Evolutionary conservation across 192 early-diverging fungal genomes (phyloP), one percentile per base, ranked within the genome.

Genomic region (Coemansia sp.): DNA sequence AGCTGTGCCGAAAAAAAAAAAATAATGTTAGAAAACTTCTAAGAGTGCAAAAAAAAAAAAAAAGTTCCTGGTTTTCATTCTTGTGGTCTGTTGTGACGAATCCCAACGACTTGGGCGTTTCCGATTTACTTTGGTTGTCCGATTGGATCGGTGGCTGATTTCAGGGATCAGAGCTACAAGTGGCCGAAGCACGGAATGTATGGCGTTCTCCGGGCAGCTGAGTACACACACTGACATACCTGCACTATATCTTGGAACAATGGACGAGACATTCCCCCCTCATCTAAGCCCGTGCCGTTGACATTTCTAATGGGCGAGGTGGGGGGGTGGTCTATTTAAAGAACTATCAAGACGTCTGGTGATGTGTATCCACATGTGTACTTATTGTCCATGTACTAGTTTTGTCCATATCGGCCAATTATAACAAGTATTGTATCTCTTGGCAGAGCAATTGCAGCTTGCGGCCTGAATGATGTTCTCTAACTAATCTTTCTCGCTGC

Each of bases 211-310:
- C 23, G 14, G 13, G 55, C 55, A 33, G 55, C 30, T 58, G 55
- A 58, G 55, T 58, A 17, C 55, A 58, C 55, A 55, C 14, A 19
- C 19, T 49, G 47, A 49, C 55, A 16, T 14, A 32, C 55, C 33
- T 10, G 28, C 28, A 58, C 55, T 58, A 58, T 58, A 58, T 33
- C 55, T 58, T 7, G 55, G 55, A 5, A 58, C 55, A 58, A 58
- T 58, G 28, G 14, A 16, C 6, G 30, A 58, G 5, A 13, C 4
- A 32, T 33, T 33, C 30, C 55, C 28, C 53, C 55, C 53, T 57
- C 55, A 17, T 35, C 55, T 13, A 16, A 32, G 55, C 55, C 30
- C 55, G 55, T 35, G 55, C 55, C 30, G 55, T 17, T 33, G 55
- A 58, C 30, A 33, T 33, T 58, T 13, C 28, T 35, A 32, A 58